Base-by-base conservation (phyloP, 257 asterid species). In the Hygrophila difformis region DNA sequence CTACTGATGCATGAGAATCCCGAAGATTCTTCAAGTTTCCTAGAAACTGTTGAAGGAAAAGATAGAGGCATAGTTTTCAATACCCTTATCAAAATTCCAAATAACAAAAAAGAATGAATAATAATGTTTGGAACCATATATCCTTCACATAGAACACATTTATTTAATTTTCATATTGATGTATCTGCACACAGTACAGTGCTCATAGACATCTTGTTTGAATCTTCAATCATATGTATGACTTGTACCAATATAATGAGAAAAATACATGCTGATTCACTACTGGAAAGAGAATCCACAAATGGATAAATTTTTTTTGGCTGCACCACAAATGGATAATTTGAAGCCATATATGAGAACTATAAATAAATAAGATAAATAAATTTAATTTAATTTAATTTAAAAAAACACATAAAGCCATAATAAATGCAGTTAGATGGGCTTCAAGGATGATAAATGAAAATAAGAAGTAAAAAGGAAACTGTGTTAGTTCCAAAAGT, bases 11-110 rank as follows among this genome's bases (percentile, higher is more conserved):
- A 58, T 84, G 78, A 8, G 97, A 84, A 67, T 87, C 97, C 51
- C 95, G 72, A 23, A 87, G 94, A 68, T 87, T 87, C 95, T 84
- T 84, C 82, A 87, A 57, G 74, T 84, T 87, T 3, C 97, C 97
- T 9, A 87, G 61, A 59, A 87, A 87, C 97, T 87, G 80, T 49
- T 10, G 10, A 26, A 57, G 39, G 8, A 8, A 44, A 53, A 14
- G 19, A 44, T 14, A 23, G 43, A 49, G n/a, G n/a, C n/a, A n/a
- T n/a, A n/a, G n/a, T n/a, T n/a, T n/a, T n/a, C n/a, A n/a, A n/a
- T n/a, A n/a, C n/a, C n/a, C n/a, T n/a, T n/a, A n/a, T n/a, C n/a
- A n/a, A n/a, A n/a, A n/a, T n/a, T n/a, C n/a, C n/a, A n/a, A n/a
- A n/a, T n/a, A n/a, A n/a, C n/a, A n/a, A n/a, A n/a, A n/a, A n/a